phyloP scores from a whole-genome alignment of 257 asterid genomes.

The Solanum etuberosum region DNA sequence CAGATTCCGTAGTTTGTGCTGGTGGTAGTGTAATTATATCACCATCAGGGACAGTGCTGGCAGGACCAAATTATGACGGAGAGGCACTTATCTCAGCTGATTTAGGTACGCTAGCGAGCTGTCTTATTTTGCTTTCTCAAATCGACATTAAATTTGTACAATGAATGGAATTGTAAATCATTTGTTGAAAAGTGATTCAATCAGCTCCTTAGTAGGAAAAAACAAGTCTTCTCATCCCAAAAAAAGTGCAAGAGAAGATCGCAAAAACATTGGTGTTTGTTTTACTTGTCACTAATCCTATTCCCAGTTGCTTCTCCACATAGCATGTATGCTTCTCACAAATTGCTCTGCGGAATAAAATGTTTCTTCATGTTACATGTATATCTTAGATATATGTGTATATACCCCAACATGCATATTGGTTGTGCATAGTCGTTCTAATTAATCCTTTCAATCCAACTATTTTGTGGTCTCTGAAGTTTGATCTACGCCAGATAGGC shows the following conservation, averaged over 20 bases:
- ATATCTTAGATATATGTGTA: background rate
- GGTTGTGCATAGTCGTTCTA: background rate
- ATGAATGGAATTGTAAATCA: background rate
- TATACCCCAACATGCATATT: background rate
- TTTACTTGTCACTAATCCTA: background rate
- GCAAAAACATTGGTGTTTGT: background rate
- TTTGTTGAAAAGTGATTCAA: background rate
- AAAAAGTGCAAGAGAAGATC: background rate
- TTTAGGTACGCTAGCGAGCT: conserved; percentile 39
- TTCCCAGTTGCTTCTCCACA: background rate
- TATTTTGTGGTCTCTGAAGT: background rate
- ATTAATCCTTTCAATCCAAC: background rate
- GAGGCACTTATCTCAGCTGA: conserved; percentile 94
- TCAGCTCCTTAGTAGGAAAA: background rate
- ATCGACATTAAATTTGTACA: background rate
- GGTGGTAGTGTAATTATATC: conserved; percentile 95
- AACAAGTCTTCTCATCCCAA: background rate
- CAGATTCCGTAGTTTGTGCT: conserved; percentile 85
- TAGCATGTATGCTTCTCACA: background rate
- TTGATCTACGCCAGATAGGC: background rate
- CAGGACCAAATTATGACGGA: conserved; percentile 91
- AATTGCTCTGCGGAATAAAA: background rate
- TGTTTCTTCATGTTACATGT: background rate
- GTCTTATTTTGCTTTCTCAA: background rate
- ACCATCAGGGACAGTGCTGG: conserved; percentile 79